Conservation (phyloP, 2,329 filamentous ascomycete genomes). For the Lasiodiplodia gonubiensis region DNA sequence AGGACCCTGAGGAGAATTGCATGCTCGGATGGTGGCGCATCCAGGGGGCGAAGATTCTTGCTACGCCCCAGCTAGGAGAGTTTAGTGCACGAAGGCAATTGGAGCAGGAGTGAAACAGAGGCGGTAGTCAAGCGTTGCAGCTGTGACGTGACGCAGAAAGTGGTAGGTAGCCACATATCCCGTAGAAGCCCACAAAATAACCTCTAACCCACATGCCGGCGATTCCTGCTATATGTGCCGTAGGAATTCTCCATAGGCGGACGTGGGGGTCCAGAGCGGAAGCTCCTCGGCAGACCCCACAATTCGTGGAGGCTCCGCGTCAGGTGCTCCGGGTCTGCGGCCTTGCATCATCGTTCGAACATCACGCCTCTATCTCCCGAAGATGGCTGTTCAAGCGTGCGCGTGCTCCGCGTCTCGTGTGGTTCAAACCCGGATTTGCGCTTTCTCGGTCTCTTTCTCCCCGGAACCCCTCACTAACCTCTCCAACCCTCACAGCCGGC, state of each 20-base stretch:
- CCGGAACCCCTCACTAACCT: neutral
- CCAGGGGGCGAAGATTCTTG: neutral
- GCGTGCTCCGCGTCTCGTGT: neutral
- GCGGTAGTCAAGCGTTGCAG: neutral
- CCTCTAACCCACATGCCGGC: neutral
- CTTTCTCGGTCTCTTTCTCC: neutral
- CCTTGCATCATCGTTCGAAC: constrained; percentile 12
- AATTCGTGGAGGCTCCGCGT: constrained; percentile 22
- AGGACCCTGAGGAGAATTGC: constrained; percentile 1
- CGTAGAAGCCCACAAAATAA: constrained; percentile 4
- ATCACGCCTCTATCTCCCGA: constrained; percentile 3
- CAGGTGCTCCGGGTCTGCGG: neutral
- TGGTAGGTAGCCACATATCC: neutral
- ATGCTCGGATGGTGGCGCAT: neutral
- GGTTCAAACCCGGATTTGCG: neutral
- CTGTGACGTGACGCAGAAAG: constrained; percentile 11
- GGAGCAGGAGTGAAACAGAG: no score
- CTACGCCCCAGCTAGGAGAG: neutral
- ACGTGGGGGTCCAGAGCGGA: neutral
- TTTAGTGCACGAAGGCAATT: neutral
- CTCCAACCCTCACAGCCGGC: neutral
- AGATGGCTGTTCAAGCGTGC: constrained; percentile 3
- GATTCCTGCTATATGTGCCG: neutral
- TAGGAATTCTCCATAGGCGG: neutral
- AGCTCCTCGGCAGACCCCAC: constrained; percentile 20